phyloP scores from a whole-genome alignment of 805 yeast species.

The Suhomyces canberraensis region DNA sequence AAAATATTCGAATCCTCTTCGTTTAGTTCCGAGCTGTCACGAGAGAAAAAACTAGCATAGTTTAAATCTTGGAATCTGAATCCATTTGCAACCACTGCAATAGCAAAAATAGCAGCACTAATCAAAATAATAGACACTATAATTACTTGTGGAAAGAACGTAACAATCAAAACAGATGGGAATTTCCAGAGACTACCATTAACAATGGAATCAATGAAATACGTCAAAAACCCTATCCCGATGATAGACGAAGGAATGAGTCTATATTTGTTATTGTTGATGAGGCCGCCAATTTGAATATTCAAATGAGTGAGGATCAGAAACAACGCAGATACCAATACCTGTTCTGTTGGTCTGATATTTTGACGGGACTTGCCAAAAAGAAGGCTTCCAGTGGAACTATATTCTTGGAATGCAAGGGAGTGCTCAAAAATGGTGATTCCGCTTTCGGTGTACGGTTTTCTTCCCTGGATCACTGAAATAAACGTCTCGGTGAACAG shows the following conservation, averaged over 20 bases:
- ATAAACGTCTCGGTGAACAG: constrained; percentile 66
- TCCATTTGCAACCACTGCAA: constrained; percentile 61
- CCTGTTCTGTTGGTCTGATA: constrained; percentile 50
- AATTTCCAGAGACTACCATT: constrained; percentile 43
- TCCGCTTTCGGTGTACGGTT: constrained; percentile 63
- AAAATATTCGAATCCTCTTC: constrained; percentile 7
- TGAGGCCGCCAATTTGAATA: constrained; percentile 60
- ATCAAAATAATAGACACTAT: constrained; percentile 47
- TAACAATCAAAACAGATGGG: constrained; percentile 55
- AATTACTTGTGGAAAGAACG: constrained; percentile 65
- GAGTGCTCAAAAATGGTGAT: constrained; percentile 75
- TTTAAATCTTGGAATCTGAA: constrained; percentile 31
- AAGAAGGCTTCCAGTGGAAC: constrained; percentile 29
- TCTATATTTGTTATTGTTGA: constrained; percentile 51
- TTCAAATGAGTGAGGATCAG: constrained; percentile 57
- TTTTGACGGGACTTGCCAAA: constrained; percentile 16
- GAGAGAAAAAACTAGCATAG: constrained; percentile 31
- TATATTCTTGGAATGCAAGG: constrained; percentile 71
- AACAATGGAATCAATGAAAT: constrained; percentile 35
- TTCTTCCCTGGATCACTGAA: constrained; percentile 50
- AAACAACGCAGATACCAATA: constrained; percentile 49
- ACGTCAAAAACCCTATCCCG: constrained; percentile 51
- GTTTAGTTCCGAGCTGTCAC: constrained; percentile 22
- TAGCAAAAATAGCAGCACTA: constrained; percentile 50
- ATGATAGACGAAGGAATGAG: constrained; percentile 61